Evolutionary conservation across 805 yeast species (phyloP).

Genomic region (Priceomyces castillae): DNA sequence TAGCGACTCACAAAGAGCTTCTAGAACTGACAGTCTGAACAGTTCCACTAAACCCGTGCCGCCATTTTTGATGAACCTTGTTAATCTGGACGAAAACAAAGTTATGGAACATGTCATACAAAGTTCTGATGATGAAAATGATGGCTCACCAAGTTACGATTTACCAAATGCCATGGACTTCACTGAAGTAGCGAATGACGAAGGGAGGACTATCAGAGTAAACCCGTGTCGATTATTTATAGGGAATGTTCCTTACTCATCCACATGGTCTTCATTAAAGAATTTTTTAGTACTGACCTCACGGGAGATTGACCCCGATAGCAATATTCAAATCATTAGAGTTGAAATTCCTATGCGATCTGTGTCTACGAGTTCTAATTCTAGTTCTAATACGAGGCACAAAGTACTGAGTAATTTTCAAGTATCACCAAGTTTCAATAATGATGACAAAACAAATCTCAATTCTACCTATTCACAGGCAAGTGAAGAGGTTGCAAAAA

Average conservation of each 20-base stretch:
- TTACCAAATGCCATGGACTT: conserved; percentile 9
- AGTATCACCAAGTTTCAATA: conserved; percentile 1
- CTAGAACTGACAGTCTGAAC: conserved; percentile 9
- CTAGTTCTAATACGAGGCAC: background rate
- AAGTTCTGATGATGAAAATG: conserved; percentile 7
- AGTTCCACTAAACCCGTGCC: conserved; percentile 18
- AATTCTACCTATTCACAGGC: background rate
- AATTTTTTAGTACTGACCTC: conserved; percentile 24
- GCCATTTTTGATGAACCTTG: conserved; percentile 27
- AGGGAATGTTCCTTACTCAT: conserved; percentile 54
- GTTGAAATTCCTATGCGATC: conserved; percentile 43
- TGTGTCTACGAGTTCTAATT: conserved; percentile 1
- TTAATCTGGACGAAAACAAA: conserved; percentile 4
- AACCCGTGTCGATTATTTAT: conserved; percentile 47
- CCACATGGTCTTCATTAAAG: conserved; percentile 36
- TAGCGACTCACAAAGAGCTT: conserved; percentile 11
- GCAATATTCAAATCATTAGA: conserved; percentile 25
- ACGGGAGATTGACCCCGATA: conserved; percentile 26
- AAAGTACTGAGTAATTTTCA: conserved; percentile 9
- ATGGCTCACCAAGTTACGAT: conserved; percentile 5
- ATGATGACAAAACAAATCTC: background rate
- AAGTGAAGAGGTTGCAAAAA: conserved; percentile 5
- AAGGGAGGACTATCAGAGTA: conserved; percentile 30
- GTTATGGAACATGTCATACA: background rate
- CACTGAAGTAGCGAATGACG: conserved; percentile 20